Evolutionary conservation across 2,329 filamentous ascomycete species (phyloP).

Genomic region (Ceratocystis huliohia): DNA sequence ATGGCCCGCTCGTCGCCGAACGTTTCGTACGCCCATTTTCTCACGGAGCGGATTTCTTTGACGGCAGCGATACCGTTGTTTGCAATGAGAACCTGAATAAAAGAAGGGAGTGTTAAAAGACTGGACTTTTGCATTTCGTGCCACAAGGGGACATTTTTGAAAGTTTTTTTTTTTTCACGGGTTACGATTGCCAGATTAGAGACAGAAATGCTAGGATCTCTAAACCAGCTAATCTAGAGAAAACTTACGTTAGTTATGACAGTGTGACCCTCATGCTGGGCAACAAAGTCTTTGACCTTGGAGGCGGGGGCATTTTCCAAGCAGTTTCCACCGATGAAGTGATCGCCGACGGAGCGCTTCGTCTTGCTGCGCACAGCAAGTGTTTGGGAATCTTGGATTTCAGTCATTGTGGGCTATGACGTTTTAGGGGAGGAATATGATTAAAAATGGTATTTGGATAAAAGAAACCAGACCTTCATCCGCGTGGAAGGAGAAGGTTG

Average conservation of each 20-base stretch:
- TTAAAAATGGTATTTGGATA: conserved; percentile 13
- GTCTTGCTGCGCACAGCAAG: conserved; percentile 35
- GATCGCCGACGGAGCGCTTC: conserved; percentile 69
- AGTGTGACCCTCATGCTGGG: conserved; percentile 79
- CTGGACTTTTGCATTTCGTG: not conserved
- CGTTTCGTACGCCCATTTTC: conserved; percentile 99
- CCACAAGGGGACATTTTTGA: not conserved
- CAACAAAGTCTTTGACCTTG: conserved; percentile 93
- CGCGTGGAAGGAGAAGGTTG: conserved; percentile 15
- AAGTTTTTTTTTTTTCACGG: not conserved
- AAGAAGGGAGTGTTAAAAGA: not conserved
- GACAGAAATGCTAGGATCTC: not conserved
- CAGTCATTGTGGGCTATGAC: conserved; percentile 34
- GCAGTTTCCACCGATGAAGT: conserved; percentile 94
- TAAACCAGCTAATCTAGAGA: not conserved
- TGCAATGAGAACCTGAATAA: conserved; percentile 75
- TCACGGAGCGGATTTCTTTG: conserved; percentile 96
- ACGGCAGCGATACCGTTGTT: conserved; percentile 99
- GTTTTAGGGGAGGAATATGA: conserved; percentile 12
- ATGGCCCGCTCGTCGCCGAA: conserved; percentile 97
- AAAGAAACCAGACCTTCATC: conserved; percentile 8
- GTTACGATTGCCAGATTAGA: not conserved
- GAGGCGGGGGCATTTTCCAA: conserved; percentile 69
- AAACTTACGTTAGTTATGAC: conserved; percentile 87
- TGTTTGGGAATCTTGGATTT: conserved; percentile 34